Evolutionary conservation across 768 basidiomycete genomes (phyloP), one percentile per base, ranked within the genome.

Genomic region (Rossbeevera mucosa): DNA sequence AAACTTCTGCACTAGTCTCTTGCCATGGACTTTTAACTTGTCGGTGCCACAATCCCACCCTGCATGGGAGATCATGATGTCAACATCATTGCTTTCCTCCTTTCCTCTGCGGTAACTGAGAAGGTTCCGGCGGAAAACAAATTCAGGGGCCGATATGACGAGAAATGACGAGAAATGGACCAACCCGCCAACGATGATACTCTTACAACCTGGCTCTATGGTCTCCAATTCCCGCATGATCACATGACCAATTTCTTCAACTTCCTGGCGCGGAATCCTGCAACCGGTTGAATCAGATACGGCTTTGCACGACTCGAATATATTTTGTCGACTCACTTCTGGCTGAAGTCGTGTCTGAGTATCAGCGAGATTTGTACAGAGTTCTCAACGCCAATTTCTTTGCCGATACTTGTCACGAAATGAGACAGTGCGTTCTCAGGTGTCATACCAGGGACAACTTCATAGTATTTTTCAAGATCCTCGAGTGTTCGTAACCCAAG

Each of bases 71-170:
- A 95, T 86, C 1, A 96, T 81, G 51, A 97, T 87, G 61, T 97
- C 94, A 26, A 93, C 83, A 63, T 96, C 94, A 60, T 87, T 90
- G 62, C 86, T 90, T 54, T 82, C 70, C 3, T 71, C 61, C 65
- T 95, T 95, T 2, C 94, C 94, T 50, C 94, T 74, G 25, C 94
- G 82, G 69, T 94, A 91, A 5, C 92, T 93, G 50, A 7, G 20
- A 29, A 38, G 38, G 22, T 41, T 18, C 18, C 28, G 28, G 50
- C 7, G 29, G 13, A 26, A 33, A 26, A 24, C 9, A 12, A 26
- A 38, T 30, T 54, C 26, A 53, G 52, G 5, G 7, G 18, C 4
- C 24, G 44, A 22, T 36, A 26, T 14, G 20, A 40, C 28, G 3
- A 26, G 14, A 25, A 24, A 46, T 4, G 18, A 51, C 28, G 25